Evolutionary conservation across 73 alveolate species (phyloP).

Genomic region (Paramecium sonneborni): DNA sequence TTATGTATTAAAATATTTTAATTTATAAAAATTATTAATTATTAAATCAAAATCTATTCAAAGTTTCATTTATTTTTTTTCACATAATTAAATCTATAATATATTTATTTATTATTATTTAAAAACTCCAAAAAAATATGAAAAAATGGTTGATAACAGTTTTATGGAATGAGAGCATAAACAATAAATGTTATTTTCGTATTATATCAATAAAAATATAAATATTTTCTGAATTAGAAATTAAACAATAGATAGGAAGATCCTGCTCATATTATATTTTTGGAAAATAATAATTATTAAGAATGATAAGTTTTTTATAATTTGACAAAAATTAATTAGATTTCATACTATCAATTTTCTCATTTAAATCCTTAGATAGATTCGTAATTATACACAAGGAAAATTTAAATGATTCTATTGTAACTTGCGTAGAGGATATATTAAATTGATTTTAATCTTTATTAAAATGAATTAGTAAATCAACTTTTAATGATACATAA

Average conservation of each 20-base stretch:
- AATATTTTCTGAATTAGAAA: neutral
- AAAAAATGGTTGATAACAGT: constrained; percentile 90
- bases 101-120: neutral
- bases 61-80: too few species aligned
- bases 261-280: constrained; percentile 97
- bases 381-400: too few species aligned
- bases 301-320: too few species aligned
- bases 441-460: neutral
- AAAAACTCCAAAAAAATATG: constrained; percentile 71
- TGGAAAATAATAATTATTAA: constrained; percentile 92
- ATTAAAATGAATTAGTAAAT: neutral
- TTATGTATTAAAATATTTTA: constrained; percentile 96
- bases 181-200: constrained; percentile 95
- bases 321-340: too few species aligned
- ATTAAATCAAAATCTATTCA: too few species aligned
- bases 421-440: constrained; percentile 13
- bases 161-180: constrained; percentile 76
- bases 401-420: too few species aligned
- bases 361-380: too few species aligned
- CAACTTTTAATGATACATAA: too few species aligned
- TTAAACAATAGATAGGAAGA: constrained; percentile 89
- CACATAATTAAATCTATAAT: constrained; percentile 75
- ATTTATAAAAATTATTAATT: constrained; percentile 85
- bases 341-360: too few species aligned
- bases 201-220: constrained; percentile 76